Evolutionary conservation across 495 filamentous ascomycete species (phyloP).

Genomic region (Copromyces sp.): DNA sequence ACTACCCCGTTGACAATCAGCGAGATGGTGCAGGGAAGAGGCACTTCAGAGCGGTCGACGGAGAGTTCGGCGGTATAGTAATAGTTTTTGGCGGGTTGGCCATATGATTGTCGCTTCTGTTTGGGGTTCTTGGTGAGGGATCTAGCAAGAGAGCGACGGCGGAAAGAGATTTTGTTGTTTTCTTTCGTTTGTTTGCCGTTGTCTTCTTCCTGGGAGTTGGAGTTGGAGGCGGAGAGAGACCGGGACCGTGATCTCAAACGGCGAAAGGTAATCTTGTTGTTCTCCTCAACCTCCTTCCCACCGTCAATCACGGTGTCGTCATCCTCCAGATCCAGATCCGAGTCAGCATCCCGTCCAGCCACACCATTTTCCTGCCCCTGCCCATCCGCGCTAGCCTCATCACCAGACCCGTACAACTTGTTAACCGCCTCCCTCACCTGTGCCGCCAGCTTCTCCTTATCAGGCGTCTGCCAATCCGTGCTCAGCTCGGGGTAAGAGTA

Average conservation of each 20-base stretch:
- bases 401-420: constrained; percentile 18
- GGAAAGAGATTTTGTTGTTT: background rate
- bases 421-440: constrained; percentile 22
- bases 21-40: constrained; percentile 21
- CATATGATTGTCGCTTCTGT: background rate
- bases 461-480: constrained; percentile 6
- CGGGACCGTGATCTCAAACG: background rate
- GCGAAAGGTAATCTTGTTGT: background rate
- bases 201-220: background rate
- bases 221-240: background rate
- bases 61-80: constrained; percentile 26
- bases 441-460: constrained; percentile 11
- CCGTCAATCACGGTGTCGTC: background rate
- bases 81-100: background rate
- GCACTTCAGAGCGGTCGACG: constrained; percentile 22
- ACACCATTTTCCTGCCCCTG: background rate
- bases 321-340: background rate
- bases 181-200: background rate
- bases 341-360: background rate
- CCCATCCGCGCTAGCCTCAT: background rate
- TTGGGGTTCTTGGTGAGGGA: background rate
- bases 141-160: background rate
- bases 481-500: constrained; percentile 39
- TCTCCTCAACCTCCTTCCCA: background rate
- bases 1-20: constrained; percentile 16